Evolutionary conservation across 331 rosid genomes (phyloP), one percentile per base, ranked within the genome.

Genomic region (Arachis monticola): DNA sequence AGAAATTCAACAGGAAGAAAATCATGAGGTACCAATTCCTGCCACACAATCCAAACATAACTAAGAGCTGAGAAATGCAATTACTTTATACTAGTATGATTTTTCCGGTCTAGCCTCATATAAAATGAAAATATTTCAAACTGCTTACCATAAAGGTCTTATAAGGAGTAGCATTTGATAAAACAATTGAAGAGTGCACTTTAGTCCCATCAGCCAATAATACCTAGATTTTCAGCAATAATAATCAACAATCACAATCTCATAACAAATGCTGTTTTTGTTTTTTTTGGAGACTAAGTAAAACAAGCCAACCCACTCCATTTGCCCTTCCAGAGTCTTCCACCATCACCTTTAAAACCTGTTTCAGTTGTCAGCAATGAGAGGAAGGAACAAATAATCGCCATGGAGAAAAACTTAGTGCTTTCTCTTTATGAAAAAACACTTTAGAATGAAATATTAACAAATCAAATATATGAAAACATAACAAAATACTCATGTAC

Each of bases 141-240:
- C 56, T 35, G 51, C 69, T 62, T 77, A 84, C 87, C 82, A 69
- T 32, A 62, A 80, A 80, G 59, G 87, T 84, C 70, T 64, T 84
- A 48, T 80, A 80, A 2, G 87, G 87, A 42, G 87, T 84, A 6
- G 87, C 85, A 73, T 84, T 84, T 0, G 87, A 84, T 32, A 84
- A 62, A 76, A 84, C 84, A 68, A 80, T 41, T 52, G 75, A 68
- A 61, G 83, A 74, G 69, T 17, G 79, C 57, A 81, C 81, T 47
- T 17, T 55, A 40, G 76, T 78, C 63, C 88, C 87, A 78, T 86
- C 87, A 63, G 74, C 79, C 78, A 83, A 72, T 68, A 81, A 35
- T 53, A 83, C 85, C 90, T 86, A 75, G 10, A 78, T 66, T 61
- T 31, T 60, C 40, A 72, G 63, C 64, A 50, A 22, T 12, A 17